Evolutionary conservation across 192 early-diverging fungal species (phyloP).

Genomic region (Podila minutissima): DNA sequence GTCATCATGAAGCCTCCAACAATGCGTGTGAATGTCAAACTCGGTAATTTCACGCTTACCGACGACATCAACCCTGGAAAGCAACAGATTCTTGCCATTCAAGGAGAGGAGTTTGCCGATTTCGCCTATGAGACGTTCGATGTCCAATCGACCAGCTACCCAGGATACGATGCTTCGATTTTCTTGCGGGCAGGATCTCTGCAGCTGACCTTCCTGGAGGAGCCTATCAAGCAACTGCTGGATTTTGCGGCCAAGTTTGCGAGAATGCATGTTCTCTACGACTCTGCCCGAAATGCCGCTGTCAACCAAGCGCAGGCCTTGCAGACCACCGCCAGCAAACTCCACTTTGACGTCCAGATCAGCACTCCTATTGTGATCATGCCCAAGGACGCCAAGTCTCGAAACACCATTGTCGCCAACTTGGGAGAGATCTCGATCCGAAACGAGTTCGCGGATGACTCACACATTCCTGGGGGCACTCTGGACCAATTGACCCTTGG

Average conservation of each 20-base stretch:
- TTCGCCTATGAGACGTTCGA: slow-evolving; percentile 90
- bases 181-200: slow-evolving; percentile 84
- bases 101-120: slow-evolving; percentile 90
- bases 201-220: slow-evolving; percentile 81
- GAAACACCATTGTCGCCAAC: slow-evolving; percentile 79
- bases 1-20: slow-evolving; percentile 69
- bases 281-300: slow-evolving; percentile 88
- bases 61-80: slow-evolving; percentile 65
- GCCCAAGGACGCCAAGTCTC: slow-evolving; percentile 65
- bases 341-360: slow-evolving; percentile 89
- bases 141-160: slow-evolving; percentile 62
- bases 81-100: slow-evolving; percentile 78
- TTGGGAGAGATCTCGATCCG: slow-evolving; percentile 88
- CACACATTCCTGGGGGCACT: slow-evolving; percentile 57
- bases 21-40: slow-evolving; percentile 70
- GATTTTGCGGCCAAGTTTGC: slow-evolving; percentile 87
- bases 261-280: slow-evolving; percentile 87
- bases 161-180: slow-evolving; percentile 86
- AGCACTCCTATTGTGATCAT: slow-evolving; percentile 88
- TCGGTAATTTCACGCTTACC: slow-evolving; percentile 75
- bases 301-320: slow-evolving; percentile 80
- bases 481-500: slow-evolving; percentile 72
- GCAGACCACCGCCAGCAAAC: slow-evolving; percentile 78
- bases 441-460: slow-evolving; percentile 74
- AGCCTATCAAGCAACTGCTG: slow-evolving; percentile 75